Evolutionary conservation across 371 early-diverging fungal genomes (phyloP).

Genomic region (Sporodiniella umbellata): DNA sequence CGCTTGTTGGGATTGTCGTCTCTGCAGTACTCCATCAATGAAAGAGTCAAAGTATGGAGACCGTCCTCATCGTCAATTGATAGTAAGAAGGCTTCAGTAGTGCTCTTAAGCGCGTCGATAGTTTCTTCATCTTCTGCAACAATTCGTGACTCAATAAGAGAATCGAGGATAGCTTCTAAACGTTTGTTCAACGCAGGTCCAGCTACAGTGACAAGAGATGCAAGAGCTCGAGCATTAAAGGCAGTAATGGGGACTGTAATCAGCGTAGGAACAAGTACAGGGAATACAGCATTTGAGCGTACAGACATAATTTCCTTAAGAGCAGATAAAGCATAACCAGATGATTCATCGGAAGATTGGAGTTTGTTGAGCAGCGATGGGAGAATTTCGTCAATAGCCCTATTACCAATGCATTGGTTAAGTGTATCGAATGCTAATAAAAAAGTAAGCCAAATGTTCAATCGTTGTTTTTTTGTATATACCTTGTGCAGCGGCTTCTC

Average conservation of each 20-base stretch:
- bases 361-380: constrained; percentile 85
- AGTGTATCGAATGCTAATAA: constrained; percentile 85
- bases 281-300: constrained; percentile 93
- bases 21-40: constrained; percentile 65
- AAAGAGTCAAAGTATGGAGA: constrained; percentile 65
- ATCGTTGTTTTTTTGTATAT: not conserved
- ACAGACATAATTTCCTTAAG: constrained; percentile 96
- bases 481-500: constrained; percentile 90
- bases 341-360: constrained; percentile 58
- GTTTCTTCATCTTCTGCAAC: constrained; percentile 67
- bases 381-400: constrained; percentile 89
- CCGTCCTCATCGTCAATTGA: constrained; percentile 79
- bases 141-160: constrained; percentile 73
- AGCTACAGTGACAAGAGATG: constrained; percentile 88
- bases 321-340: constrained; percentile 84
- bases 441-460: not conserved
- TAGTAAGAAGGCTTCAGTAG: constrained; percentile 63
- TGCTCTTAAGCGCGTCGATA: constrained; percentile 61
- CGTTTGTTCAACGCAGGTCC: constrained; percentile 84
- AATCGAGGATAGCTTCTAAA: constrained; percentile 72
- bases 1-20: constrained; percentile 55
- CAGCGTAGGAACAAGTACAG: constrained; percentile 92
- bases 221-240: constrained; percentile 91
- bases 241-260: constrained; percentile 82
- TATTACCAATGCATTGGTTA: constrained; percentile 85